Evolutionary conservation across 1,284 basidiomycete genomes (phyloP).

Genomic region (Heterobasidion occidentale): DNA sequence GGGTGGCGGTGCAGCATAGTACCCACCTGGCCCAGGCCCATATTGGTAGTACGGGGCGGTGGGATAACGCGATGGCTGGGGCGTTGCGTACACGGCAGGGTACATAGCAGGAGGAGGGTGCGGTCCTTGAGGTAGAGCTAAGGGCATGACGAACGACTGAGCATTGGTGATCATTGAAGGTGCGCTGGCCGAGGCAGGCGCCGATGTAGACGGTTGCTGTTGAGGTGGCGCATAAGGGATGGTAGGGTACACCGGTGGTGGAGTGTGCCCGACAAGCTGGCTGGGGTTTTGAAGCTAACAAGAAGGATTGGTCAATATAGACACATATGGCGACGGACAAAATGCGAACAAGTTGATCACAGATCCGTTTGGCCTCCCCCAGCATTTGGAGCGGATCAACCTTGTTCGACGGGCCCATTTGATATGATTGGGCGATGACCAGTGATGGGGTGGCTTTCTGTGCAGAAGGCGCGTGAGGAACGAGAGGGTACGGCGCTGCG

Average conservation of each 20-base stretch:
- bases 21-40: constrained; percentile 27
- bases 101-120: constrained; percentile 24
- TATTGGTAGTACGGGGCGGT: constrained; percentile 53
- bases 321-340: constrained; percentile 1
- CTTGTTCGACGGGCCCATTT: constrained; percentile 57
- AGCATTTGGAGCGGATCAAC: constrained; percentile 68
- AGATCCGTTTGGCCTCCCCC: constrained; percentile 66
- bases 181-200: constrained; percentile 13
- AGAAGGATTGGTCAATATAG: not conserved
- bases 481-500: not conserved
- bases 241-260: constrained; percentile 48
- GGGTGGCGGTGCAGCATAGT: constrained; percentile 21
- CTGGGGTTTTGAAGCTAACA: constrained; percentile 61
- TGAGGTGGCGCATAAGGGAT: constrained; percentile 26
- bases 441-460: constrained; percentile 68
- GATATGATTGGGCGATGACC: constrained; percentile 73
- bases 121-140: constrained; percentile 31
- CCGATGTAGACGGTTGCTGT: constrained; percentile 18
- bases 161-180: constrained; percentile 52
- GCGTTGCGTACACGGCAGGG: constrained; percentile 31
- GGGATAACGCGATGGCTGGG: constrained; percentile 37
- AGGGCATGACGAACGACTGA: constrained; percentile 60
- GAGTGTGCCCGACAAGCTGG: constrained; percentile 52
- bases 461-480: constrained; percentile 6
- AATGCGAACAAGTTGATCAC: constrained; percentile 58